Conservation (phyloP, 208 protist genomes). For the Sergeia podlipaevii region DNA sequence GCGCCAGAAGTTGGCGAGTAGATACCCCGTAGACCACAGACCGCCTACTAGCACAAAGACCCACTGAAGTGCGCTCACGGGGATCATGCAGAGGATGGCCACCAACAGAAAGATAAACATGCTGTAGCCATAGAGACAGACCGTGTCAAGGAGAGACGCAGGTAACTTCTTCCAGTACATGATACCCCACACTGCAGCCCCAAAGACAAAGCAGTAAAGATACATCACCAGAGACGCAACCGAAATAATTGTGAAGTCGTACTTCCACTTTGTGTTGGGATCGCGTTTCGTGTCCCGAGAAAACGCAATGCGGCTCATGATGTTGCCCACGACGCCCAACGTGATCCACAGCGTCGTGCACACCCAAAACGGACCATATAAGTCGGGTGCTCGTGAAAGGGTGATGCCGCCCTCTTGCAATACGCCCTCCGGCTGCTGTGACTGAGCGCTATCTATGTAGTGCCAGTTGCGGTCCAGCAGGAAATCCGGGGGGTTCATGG, state of each 20-base stretch:
- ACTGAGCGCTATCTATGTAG: conserved; percentile 10
- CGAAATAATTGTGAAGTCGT: conserved; percentile 73
- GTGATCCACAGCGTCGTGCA: conserved; percentile 90
- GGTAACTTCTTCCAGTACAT: conserved; percentile 86
- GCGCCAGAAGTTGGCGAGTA: conserved; percentile 81
- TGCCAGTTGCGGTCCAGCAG: conserved; percentile 79
- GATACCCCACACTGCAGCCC: conserved; percentile 65
- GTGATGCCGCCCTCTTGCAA: conserved; percentile 40
- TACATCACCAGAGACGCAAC: conserved; percentile 78
- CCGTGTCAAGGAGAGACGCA: conserved; percentile 56
- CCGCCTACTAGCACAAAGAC: conserved; percentile 61
- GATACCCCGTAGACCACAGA: conserved; percentile 62
- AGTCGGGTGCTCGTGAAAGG: conserved; percentile 59
- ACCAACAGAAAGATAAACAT: conserved; percentile 84
- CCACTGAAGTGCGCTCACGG: conserved; percentile 65
- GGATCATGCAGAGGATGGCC: conserved; percentile 75
- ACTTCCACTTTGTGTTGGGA: conserved; percentile 41
- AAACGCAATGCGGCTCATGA: conserved; percentile 68
- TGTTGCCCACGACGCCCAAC: conserved; percentile 75
- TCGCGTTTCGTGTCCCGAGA: conserved; percentile 7
- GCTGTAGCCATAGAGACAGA: conserved; percentile 89
- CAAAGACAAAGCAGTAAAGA: conserved; percentile 81
- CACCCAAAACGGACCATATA: conserved; percentile 92
- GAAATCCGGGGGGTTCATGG: conserved; percentile 76
- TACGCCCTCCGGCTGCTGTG: neutral